These are phyloP conservation scores for Boletus pseudopeckii DNA, from an alignment of 768 basidiomycete species.

Conservation along the genomic window DNA sequence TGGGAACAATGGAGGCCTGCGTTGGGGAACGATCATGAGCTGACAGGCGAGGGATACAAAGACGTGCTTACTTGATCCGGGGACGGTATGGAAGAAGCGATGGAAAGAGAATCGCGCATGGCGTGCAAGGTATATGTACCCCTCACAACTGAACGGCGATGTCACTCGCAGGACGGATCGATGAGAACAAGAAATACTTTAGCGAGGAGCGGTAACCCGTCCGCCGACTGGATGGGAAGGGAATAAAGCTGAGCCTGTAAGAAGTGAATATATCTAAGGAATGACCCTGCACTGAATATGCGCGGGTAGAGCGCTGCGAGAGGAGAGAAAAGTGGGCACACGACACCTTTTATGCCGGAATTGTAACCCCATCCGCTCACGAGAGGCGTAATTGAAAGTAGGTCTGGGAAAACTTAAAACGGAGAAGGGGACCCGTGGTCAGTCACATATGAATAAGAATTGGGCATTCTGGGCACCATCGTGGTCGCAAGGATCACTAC, in stretches of 20 bases:
- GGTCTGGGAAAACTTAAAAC: constrained; percentile 1
- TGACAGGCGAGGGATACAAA: too few species aligned
- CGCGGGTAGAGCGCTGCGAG: neutral
- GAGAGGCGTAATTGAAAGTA: constrained; percentile 14
- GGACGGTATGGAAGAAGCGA: neutral
- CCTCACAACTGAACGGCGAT: neutral
- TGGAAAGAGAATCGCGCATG: neutral
- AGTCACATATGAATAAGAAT: neutral
- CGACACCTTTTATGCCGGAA: constrained; percentile 25
- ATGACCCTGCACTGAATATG: neutral
- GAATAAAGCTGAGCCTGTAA: neutral
- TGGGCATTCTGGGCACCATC: neutral
- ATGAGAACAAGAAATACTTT: neutral
- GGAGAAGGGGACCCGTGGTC: neutral
- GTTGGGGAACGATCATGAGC: neutral
- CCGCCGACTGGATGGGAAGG: neutral
- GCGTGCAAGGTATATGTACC: neutral
- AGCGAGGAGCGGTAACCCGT: neutral
- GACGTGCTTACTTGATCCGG: neutral
- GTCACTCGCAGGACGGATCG: neutral
- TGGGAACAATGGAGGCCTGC: neutral
- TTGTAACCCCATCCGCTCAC: constrained; percentile 2
- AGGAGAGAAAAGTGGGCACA: constrained; percentile 15
- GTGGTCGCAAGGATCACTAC: neutral
- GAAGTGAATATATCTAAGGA: neutral